Evolutionary conservation across 1,284 basidiomycete species (phyloP).

Genomic region (Pseudozyma hubeiensis): DNA sequence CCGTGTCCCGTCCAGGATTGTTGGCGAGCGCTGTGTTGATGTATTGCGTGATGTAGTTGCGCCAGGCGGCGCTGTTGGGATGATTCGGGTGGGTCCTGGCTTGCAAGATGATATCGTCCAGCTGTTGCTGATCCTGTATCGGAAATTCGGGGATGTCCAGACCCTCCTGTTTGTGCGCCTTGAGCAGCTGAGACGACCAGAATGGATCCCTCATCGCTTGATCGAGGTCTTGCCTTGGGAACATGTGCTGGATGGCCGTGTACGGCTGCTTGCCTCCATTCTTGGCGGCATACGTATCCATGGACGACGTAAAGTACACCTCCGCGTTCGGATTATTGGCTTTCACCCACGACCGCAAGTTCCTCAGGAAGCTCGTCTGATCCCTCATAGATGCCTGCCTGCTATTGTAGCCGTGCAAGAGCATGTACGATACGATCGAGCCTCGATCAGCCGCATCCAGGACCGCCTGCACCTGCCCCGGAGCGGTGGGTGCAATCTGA

Average conservation of each 20-base stretch:
- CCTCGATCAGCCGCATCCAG: slow-evolving; percentile 17
- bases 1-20: background rate
- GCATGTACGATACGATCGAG: slow-evolving; percentile 22
- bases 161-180: background rate
- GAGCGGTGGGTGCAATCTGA: slow-evolving; percentile 30
- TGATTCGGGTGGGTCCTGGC: slow-evolving; percentile 3
- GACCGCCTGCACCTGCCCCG: slow-evolving; percentile 5
- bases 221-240: slow-evolving; percentile 20
- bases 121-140: background rate
- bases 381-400: slow-evolving; percentile 6
- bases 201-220: slow-evolving; percentile 34
- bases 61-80: background rate
- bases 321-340: slow-evolving; percentile 6
- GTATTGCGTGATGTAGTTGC: background rate
- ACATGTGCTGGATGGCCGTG: slow-evolving; percentile 3
- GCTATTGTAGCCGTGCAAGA: slow-evolving; percentile 47
- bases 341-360: slow-evolving; percentile 7
- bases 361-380: slow-evolving; percentile 16
- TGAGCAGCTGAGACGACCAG: slow-evolving; percentile 22
- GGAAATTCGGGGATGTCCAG: background rate
- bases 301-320: slow-evolving; percentile 28
- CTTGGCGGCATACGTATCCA: slow-evolving; percentile 16
- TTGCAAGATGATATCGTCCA: slow-evolving; percentile 9
- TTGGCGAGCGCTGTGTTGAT: background rate
- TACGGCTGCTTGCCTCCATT: slow-evolving; percentile 36